A percentile compares a stretch with the other conserved stretches of the same genome.
Evolutionary conservation across 257 asterid genomes (phyloP).

Genomic region (Solanum megistacrolobum): DNA sequence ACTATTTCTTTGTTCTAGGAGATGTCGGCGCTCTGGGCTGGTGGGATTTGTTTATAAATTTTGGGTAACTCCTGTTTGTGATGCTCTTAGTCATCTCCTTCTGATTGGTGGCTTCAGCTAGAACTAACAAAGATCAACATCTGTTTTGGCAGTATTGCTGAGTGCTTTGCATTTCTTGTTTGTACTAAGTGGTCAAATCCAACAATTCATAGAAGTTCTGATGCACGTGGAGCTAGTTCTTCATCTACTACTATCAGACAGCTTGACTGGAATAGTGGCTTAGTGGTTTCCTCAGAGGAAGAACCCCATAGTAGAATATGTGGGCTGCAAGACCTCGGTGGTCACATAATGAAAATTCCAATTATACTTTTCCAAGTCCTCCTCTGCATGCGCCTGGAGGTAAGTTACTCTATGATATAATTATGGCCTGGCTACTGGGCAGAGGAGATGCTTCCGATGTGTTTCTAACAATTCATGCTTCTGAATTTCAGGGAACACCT

Average conservation of each 20-base stretch:
- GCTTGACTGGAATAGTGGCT: constrained; percentile 72
- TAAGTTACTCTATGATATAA: constrained; percentile 11
- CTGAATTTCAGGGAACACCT: constrained; percentile 75
- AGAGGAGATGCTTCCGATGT: not conserved
- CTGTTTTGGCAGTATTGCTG: constrained; percentile 61
- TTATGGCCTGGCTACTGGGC: not conserved
- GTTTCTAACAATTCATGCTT: not conserved
- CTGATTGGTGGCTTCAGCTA: constrained; percentile 10
- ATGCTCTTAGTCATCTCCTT: constrained; percentile 9
- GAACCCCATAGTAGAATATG: constrained; percentile 52
- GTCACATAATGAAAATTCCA: constrained; percentile 92
- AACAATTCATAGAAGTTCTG: constrained; percentile 61
- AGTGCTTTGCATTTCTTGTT: constrained; percentile 98
- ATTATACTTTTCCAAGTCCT: constrained; percentile 73
- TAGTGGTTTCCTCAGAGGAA: constrained; percentile 63
- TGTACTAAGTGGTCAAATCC: constrained; percentile 99
- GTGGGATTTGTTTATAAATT: constrained; percentile 98
- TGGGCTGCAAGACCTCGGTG: constrained; percentile 85
- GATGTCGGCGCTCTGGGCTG: constrained; percentile 84
- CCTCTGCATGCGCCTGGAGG: constrained; percentile 97
- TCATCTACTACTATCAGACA: constrained; percentile 64
- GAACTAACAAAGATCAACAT: constrained; percentile 7
- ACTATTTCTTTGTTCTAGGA: constrained; percentile 30
- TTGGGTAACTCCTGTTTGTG: constrained; percentile 44
- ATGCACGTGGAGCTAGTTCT: constrained; percentile 55